These are phyloP conservation scores for Lignosus rhinocerotis DNA, from an alignment of 1,284 basidiomycete species.

Conservation along the genomic window DNA sequence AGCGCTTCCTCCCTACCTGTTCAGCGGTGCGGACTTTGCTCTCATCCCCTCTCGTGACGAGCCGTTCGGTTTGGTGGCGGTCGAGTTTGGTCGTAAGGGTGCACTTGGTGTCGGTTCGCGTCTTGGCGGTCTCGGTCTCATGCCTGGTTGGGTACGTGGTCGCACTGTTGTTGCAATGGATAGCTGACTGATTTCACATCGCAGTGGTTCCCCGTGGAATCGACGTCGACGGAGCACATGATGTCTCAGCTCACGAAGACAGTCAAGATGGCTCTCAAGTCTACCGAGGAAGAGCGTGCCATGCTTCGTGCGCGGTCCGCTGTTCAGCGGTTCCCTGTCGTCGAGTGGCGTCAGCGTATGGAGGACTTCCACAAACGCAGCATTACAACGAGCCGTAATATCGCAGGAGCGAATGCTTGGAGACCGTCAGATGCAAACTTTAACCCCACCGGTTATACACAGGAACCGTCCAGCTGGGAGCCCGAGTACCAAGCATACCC, in stretches of 20 bases:
- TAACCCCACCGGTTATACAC: conserved; percentile 43
- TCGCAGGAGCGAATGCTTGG: conserved; percentile 79
- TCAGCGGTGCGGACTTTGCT: conserved; percentile 92
- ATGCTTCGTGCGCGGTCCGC: conserved; percentile 90
- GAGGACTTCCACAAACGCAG: conserved; percentile 92
- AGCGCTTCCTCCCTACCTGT: conserved; percentile 87
- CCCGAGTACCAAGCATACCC: conserved; percentile 52
- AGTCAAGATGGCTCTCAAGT: conserved; percentile 90
- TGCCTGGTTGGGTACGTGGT: conserved; percentile 85
- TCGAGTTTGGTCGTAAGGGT: conserved; percentile 94
- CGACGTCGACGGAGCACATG: conserved; percentile 88
- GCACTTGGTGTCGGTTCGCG: conserved; percentile 92
- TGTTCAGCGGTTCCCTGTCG: conserved; percentile 92
- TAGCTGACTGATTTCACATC: conserved; percentile 15
- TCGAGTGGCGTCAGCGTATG: conserved; percentile 93
- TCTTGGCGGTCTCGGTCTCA: conserved; percentile 89
- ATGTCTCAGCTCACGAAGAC: conserved; percentile 93
- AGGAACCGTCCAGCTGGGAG: conserved; percentile 57
- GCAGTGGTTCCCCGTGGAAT: conserved; percentile 95
- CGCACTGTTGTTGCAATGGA: background rate
- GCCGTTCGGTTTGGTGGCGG: conserved; percentile 91
- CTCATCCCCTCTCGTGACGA: conserved; percentile 93
- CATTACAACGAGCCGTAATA: conserved; percentile 68
- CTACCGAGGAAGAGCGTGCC: conserved; percentile 86
- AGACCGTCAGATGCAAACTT: conserved; percentile 63